A percentile compares a stretch with the other conserved stretches of the same genome.
Evolutionary conservation across 2,329 filamentous ascomycete species (phyloP).

Genomic region (Metarhizium brunneum): DNA sequence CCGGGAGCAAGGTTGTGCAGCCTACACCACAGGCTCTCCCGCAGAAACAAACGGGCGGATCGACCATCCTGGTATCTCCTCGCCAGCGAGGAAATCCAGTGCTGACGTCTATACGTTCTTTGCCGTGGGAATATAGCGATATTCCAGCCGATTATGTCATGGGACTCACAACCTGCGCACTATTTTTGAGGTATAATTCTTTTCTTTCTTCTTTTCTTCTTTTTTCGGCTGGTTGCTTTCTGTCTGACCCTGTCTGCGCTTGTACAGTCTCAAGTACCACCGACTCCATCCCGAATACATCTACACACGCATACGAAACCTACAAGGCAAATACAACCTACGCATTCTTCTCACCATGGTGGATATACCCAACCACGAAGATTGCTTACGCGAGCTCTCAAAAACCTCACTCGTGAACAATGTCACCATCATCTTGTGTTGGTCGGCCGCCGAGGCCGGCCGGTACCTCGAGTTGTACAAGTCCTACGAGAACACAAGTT

Average conservation of each 20-base stretch:
- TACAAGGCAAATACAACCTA: slow-evolving; percentile 79
- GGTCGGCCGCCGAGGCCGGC: slow-evolving; percentile 87
- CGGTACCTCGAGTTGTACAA: slow-evolving; percentile 95
- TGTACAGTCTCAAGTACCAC: slow-evolving; percentile 76
- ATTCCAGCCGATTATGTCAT: slow-evolving; percentile 92
- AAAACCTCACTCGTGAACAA: slow-evolving; percentile 92
- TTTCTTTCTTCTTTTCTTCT: no score
- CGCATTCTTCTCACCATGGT: slow-evolving; percentile 85
- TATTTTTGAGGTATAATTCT: slow-evolving; percentile 60
- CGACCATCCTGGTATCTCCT: slow-evolving; percentile 80
- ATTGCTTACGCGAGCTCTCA: slow-evolving; percentile 76
- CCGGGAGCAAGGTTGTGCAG: slow-evolving; percentile 59
- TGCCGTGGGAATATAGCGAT: slow-evolving; percentile 95
- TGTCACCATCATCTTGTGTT: slow-evolving; percentile 84
- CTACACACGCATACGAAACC: slow-evolving; percentile 78
- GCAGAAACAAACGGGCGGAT: slow-evolving; percentile 53
- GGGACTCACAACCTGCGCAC: slow-evolving; percentile 75
- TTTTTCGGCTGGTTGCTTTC: neutral
- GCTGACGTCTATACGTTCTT: slow-evolving; percentile 67
- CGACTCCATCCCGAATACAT: slow-evolving; percentile 96
- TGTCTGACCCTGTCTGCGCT: neutral
- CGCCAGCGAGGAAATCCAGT: slow-evolving; percentile 95
- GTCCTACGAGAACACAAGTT: slow-evolving; percentile 75
- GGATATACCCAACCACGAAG: slow-evolving; percentile 91
- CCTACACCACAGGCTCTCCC: slow-evolving; percentile 82